Evolutionary conservation across 1,284 basidiomycete genomes (phyloP).

Genomic region (Ceraceosorus guamensis): DNA sequence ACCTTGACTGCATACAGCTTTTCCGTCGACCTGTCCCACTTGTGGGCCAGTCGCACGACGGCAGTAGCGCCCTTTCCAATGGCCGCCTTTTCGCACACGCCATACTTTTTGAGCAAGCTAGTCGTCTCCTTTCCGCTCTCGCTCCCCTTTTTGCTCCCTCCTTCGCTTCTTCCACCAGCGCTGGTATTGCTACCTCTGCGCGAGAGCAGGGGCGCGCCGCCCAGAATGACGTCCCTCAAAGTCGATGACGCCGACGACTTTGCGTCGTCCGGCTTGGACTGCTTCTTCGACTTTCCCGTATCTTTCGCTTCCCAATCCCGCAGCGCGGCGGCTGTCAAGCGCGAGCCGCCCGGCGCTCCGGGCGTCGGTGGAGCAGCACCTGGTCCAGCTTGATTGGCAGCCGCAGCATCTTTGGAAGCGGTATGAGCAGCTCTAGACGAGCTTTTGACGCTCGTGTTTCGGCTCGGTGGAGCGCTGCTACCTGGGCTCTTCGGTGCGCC

Average conservation of each 20-base stretch:
- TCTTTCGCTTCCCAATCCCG: slow-evolving; percentile 41
- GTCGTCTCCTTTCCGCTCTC: slow-evolving; percentile 29
- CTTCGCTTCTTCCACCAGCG: slow-evolving; percentile 33
- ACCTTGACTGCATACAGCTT: slow-evolving; percentile 97
- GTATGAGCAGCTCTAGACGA: slow-evolving; percentile 8
- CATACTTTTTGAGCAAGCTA: slow-evolving; percentile 71
- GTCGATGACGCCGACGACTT: slow-evolving; percentile 39
- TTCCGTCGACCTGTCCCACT: slow-evolving; percentile 94
- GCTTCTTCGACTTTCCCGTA: slow-evolving; percentile 29
- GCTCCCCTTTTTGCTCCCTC: slow-evolving; percentile 32
- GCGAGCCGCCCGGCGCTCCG: slow-evolving; percentile 16
- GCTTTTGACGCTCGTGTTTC: slow-evolving; percentile 33
- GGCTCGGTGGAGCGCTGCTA: slow-evolving; percentile 29
- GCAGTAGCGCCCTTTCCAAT: slow-evolving; percentile 97
- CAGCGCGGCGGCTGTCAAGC: slow-evolving; percentile 38
- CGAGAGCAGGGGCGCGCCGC: slow-evolving; percentile 38
- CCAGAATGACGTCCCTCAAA: slow-evolving; percentile 45
- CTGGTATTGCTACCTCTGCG: slow-evolving; percentile 37
- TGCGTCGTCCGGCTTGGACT: slow-evolving; percentile 22
- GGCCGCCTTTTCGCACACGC: slow-evolving; percentile 89
- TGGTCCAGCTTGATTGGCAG: background rate
- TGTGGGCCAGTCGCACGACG: slow-evolving; percentile 90
- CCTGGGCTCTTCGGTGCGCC: too few species aligned
- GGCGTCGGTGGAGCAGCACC: slow-evolving; percentile 7
- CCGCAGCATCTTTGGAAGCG: slow-evolving; percentile 3